Conservation (phyloP, 73 alveolate genomes). For the Paramecium sexaurelia region DNA sequence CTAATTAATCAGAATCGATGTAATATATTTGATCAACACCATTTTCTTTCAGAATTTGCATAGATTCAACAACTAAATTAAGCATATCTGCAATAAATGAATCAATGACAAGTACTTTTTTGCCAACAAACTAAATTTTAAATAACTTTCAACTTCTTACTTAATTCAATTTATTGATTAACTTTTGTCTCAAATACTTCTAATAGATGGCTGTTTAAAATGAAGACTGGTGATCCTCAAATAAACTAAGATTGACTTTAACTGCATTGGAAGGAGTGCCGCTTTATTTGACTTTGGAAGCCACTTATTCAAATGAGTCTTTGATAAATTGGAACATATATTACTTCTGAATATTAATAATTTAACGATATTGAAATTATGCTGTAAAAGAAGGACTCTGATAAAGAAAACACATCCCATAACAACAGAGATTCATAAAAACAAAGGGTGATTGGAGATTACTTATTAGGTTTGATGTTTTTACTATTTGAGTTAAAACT, state of each 20-base stretch:
- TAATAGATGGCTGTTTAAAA: not conserved
- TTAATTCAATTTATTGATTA: conserved; percentile 40
- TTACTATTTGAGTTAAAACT: conserved; percentile 65
- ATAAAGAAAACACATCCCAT: not conserved
- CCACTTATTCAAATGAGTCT: conserved; percentile 16
- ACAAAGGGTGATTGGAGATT: conserved; percentile 49
- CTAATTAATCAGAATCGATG: not conserved
- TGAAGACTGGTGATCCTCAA: not conserved
- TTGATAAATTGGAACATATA: conserved; percentile 11
- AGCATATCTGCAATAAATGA: conserved; percentile 28
- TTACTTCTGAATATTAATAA: not conserved
- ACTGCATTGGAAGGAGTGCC: not conserved
- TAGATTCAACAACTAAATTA: conserved; percentile 20
- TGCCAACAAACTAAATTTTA: conserved; percentile 7
- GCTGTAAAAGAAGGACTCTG: not conserved
- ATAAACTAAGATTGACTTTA: not conserved
- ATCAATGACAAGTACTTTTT: conserved; percentile 40
- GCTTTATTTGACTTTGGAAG: not conserved
- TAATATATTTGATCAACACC: conserved; percentile 12
- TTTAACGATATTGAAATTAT: conserved; percentile 20
- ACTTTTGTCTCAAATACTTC: not conserved
- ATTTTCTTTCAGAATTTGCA: not conserved
- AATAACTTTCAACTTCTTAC: not conserved
- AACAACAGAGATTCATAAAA: not conserved
- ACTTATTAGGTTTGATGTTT: conserved; percentile 55